Evolutionary conservation across 768 basidiomycete species (phyloP).

Genomic region (Lentinula raphanica): DNA sequence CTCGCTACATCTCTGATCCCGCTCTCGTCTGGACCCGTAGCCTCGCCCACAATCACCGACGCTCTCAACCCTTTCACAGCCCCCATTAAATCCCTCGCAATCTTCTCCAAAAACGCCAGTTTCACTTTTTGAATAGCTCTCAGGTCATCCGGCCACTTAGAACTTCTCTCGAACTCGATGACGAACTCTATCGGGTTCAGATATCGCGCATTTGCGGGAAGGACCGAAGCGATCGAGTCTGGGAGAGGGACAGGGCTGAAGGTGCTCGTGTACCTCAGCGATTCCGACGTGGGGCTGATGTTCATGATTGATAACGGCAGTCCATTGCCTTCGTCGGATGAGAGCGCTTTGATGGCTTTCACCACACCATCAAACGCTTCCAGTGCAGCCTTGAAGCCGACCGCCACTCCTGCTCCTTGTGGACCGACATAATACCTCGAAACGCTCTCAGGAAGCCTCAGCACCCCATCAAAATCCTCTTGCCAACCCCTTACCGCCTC

Average conservation of each 20-base stretch:
- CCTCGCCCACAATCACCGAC: constrained; percentile 52
- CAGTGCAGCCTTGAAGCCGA: constrained; percentile 71
- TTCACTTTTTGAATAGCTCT: constrained; percentile 91
- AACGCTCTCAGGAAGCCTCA: constrained; percentile 55
- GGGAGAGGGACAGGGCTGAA: constrained; percentile 79
- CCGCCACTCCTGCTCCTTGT: constrained; percentile 26
- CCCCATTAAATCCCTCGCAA: constrained; percentile 62
- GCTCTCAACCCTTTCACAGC: constrained; percentile 48
- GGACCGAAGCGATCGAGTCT: constrained; percentile 37
- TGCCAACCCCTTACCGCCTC: constrained; percentile 57
- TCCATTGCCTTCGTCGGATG: constrained; percentile 39
- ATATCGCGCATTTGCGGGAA: constrained; percentile 61
- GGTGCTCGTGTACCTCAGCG: constrained; percentile 76
- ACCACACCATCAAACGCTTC: constrained; percentile 77
- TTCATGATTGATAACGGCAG: constrained; percentile 76
- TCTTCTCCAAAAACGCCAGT: constrained; percentile 81
- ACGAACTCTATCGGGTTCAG: constrained; percentile 67
- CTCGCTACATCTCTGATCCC: constrained; percentile 58
- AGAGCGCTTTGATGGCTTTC: constrained; percentile 64
- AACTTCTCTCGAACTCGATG: constrained; percentile 88
- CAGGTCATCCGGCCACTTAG: constrained; percentile 93
- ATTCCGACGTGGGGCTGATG: constrained; percentile 67
- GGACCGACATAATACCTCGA: constrained; percentile 34
- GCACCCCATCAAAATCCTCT: constrained; percentile 47
- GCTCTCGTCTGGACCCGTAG: constrained; percentile 32